Percentiles rank a stretch among this genome's conserved stretches.
phyloP scores from a whole-genome alignment of 2,329 filamentous ascomycete genomes.

The Aspergillaceae sp. region DNA sequence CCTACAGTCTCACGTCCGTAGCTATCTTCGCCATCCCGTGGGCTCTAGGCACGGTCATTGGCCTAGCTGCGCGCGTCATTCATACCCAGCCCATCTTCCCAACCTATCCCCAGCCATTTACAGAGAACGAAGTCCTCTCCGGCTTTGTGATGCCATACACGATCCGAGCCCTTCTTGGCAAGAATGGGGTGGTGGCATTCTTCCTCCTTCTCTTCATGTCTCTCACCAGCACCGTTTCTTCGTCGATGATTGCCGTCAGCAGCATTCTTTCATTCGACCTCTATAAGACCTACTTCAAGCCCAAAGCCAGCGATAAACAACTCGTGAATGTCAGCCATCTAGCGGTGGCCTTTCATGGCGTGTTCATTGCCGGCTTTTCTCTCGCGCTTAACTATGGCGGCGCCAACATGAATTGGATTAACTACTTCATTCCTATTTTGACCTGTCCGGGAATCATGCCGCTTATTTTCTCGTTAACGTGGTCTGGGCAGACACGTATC shows the following conservation, averaged over 20 bases:
- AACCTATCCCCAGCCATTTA: conserved; percentile 36
- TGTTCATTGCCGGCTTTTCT: conserved; percentile 42
- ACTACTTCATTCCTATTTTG: conserved; percentile 36
- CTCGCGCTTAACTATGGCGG: conserved; percentile 43
- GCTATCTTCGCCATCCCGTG: conserved; percentile 43
- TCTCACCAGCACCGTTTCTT: conserved; percentile 43
- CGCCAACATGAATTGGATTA: conserved; percentile 42
- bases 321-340: conserved; percentile 40
- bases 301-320: conserved; percentile 35
- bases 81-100: conserved; percentile 41
- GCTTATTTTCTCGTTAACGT: conserved; percentile 37
- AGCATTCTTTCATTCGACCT: conserved; percentile 44
- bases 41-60: conserved; percentile 41
- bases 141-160: conserved; percentile 44
- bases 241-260: conserved; percentile 45
- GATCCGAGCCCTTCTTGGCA: conserved; percentile 37
- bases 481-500: conserved; percentile 38
- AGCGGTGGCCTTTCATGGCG: conserved; percentile 40
- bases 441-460: conserved; percentile 40
- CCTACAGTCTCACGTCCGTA: conserved; percentile 39
- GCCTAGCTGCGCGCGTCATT: conserved; percentile 37
- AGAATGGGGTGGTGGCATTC: conserved; percentile 35
- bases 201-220: conserved; percentile 47
- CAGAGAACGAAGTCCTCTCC: conserved; percentile 32
- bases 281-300: conserved; percentile 45